phyloP scores from a whole-genome alignment of 352 stramenopile species.

The Globisporangium okanoganense region DNA sequence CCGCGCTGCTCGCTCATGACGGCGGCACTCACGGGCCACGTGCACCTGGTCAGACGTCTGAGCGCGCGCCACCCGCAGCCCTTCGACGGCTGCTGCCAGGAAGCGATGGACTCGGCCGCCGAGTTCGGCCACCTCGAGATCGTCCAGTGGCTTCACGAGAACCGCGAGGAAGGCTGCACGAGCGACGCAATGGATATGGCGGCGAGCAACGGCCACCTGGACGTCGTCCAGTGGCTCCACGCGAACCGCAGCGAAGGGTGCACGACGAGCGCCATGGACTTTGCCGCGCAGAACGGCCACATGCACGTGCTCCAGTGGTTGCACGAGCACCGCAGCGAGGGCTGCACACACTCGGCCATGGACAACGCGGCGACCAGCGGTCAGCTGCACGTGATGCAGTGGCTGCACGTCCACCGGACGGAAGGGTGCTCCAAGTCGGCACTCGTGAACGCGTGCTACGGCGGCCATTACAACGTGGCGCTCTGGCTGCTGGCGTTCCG shows the following conservation, averaged over 20 bases:
- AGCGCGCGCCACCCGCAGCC: conserved; percentile 26
- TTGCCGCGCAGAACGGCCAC: conserved; percentile 26
- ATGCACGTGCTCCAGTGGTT: conserved; percentile 30
- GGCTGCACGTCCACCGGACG: conserved; percentile 41
- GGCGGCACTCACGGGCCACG: conserved; percentile 44
- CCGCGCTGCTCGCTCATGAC: conserved; percentile 45
- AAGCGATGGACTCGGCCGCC: conserved; percentile 32
- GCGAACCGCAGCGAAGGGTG: conserved; percentile 25
- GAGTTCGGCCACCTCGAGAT: conserved; percentile 23
- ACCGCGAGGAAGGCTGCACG: conserved; percentile 29
- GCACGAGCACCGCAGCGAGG: conserved; percentile 26
- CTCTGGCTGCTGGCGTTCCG: conserved; percentile 38
- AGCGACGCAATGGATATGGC: conserved; percentile 35
- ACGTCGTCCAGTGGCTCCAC: conserved; percentile 33
- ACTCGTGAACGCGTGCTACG: conserved; percentile 54
- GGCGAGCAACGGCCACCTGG: conserved; percentile 23
- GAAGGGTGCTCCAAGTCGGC: conserved; percentile 75
- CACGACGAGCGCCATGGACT: conserved; percentile 25
- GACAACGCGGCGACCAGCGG: conserved; percentile 35
- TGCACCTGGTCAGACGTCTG: conserved; percentile 56
- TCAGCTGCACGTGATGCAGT: conserved; percentile 35
- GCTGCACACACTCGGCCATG: conserved; percentile 39
- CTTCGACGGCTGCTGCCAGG: conserved; percentile 21
- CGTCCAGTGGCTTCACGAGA: conserved; percentile 28
- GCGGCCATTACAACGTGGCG: conserved; percentile 48